Percentiles rank a stretch among this genome's conserved stretches.
phyloP scores from a whole-genome alignment of 2,329 filamentous ascomycete genomes.

The Atkinsonella hypoxylon region DNA sequence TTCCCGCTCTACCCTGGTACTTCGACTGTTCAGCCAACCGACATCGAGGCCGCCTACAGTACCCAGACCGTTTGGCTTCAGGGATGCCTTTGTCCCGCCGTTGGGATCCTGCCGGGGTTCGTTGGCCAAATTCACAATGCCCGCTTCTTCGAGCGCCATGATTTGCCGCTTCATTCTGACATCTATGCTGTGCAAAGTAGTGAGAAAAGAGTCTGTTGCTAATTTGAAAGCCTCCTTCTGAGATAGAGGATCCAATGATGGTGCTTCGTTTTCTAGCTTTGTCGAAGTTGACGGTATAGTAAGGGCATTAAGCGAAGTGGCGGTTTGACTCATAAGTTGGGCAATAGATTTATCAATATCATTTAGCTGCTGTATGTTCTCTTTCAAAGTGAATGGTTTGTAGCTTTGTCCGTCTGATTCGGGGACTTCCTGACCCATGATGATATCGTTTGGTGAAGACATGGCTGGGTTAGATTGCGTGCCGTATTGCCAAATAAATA shows the following conservation, averaged over 20 bases:
- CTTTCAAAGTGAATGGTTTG: conserved; percentile 55
- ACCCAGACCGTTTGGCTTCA: conserved; percentile 43
- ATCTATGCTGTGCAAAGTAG: conserved; percentile 60
- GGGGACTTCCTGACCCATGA: conserved; percentile 16
- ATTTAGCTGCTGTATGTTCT: conserved; percentile 71
- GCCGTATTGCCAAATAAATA: not conserved
- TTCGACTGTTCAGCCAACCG: conserved; percentile 79
- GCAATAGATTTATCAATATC: conserved; percentile 56
- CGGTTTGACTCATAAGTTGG: conserved; percentile 30
- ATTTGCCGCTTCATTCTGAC: conserved; percentile 57
- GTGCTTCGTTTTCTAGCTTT: conserved; percentile 9
- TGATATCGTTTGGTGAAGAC: conserved; percentile 19
- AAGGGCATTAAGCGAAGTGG: conserved; percentile 33
- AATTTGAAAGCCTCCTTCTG: conserved; percentile 45
- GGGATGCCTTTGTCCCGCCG: conserved; percentile 27
- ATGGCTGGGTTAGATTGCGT: conserved; percentile 11
- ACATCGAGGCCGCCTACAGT: conserved; percentile 59
- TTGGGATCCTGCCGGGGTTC: conserved; percentile 21
- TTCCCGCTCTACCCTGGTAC: conserved; percentile 66
- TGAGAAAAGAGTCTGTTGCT: conserved; percentile 56
- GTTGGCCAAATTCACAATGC: conserved; percentile 47
- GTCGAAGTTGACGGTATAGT: conserved; percentile 19
- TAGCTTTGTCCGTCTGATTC: conserved; percentile 17
- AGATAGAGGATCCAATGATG: conserved; percentile 30
- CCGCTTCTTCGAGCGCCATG: conserved; percentile 69